Base-by-base conservation (phyloP, 2,329 filamentous ascomycete genomes). In the Monosporascus sp. region DNA sequence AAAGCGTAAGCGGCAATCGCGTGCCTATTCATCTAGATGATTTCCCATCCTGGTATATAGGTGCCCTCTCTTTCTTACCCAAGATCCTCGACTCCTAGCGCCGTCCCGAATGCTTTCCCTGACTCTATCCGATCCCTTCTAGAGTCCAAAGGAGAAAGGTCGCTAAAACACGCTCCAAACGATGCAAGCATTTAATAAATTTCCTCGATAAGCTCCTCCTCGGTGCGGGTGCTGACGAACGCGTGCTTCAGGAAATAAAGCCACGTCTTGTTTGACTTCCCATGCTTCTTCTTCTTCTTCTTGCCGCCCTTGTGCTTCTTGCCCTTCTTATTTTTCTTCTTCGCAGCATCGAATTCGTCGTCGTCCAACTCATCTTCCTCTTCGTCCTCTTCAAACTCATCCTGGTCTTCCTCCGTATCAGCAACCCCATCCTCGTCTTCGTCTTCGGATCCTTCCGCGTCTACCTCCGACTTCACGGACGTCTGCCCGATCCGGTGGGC, bases 181-280 rank as follows among this genome's bases (percentile, higher is more conserved):
- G 22, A 27, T 8, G 17, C 17, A 19, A 16, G 22, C 20, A 7
- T 17, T 34, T 46, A 49, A 49, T 56, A 40, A 8, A 76, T 61
- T 59, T 78, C 71, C 64, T 80, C 31, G 11, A 34, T 73, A 37
- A 95, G 76, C 41, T 93, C 84, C 49, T 87, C 78, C 51, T 82
- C 74, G 49, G 83, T 79, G 62, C 88, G 73, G 3, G 86, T 91
- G 40, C 85, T 82, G 22, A 96, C 88, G 72, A 94, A 96, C 1
- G 91, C 91, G 52, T 90, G 84, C 55, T 76, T 71, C 27, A 95
- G 73, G 67, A 96, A 96, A 49, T 86, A 83, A 56, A 85, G 77
- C 91, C 91, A 96, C 6, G 84, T 76, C 67, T 86, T 84, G 66
- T 87, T 87, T 66, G 89, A 87, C 63, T 81, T 80, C 57, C 75